Evolutionary conservation across 2,329 filamentous ascomycete genomes (phyloP), one percentile per base, ranked within the genome.

Genomic region (Penicillium brasilianum): DNA sequence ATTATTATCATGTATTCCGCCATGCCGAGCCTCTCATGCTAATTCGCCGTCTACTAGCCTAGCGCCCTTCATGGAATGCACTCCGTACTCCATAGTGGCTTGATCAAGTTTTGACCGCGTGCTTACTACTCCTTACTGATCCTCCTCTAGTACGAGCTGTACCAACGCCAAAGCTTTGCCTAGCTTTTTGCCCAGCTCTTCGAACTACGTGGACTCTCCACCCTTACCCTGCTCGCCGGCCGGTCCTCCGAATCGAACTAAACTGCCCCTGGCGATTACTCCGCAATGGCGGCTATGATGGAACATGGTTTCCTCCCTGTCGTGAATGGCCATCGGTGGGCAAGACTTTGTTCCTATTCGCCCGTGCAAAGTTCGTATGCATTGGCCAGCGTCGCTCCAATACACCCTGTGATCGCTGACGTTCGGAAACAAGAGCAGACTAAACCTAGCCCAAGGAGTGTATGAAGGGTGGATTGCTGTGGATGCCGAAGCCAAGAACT

Each of bases 231-330:
- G 28, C 48, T 28, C n/a, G n/a, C 48, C 48, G 11, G 48, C 48
- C 30, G n/a, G 30, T 50, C 20, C 34, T 25, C 50, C 36, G 34
- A 39, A 25, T 53, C 14, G 10, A 53, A 39, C 50, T 53, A 39
- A 53, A 13, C 25, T 41, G 30, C 13, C 52, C 25, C 36, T 34
- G 18, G 11, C 32, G 4, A 43, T 50, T 63, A 57, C 58, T 61
- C 58, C 58, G 58, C 60, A 52, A 52, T 52, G 34, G 50, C 18
- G 34, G 50, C 50, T 39, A 53, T 50, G 18, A 14, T 64, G 59
- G 53, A n/a, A 25, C 30, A 54, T 39, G 48, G 25, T 37, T 53
- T 8, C 32, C 30, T 59, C 49, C 46, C n/a, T 39, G 18, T 53
- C 11, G 16, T 56, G 43, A 32, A 14, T 11, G 25, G 32, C 10